Evolutionary conservation across 2,329 filamentous ascomycete species (phyloP), one percentile per base, ranked within the genome.

Genomic region (Fusarium subtropicale): DNA sequence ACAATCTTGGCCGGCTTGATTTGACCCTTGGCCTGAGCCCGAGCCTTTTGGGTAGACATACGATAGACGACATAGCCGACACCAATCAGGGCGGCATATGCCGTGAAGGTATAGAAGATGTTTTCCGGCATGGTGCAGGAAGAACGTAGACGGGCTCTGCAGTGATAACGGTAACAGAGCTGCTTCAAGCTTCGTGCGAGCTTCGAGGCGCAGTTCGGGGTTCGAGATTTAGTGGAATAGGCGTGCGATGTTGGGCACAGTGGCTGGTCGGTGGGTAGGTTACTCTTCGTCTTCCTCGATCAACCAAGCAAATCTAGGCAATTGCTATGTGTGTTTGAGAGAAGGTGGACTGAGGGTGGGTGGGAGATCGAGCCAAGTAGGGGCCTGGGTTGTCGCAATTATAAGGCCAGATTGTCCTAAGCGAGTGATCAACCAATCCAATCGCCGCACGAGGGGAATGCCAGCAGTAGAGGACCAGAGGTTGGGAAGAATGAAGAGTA

Each of bases 11-110:
- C 61, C 16, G 68, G 54, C 66, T 79, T 81, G 39, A 74, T 50
- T 44, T 75, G 66, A 9, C 72, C 66, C 30, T 65, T 64, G 36
- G 75, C 68, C 62, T 78, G 71, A 58, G 76, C 78, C 60, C 77
- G 78, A 56, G 72, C 71, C 66, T 77, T 76, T 60, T 76, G 73
- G 28, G 76, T 79, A n/a, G 79, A 79, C 16, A 79, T 56, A 7
- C 76, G 74, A 63, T 81, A 82, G 46, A 77, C 54, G 46, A 73
- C 68, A 64, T 78, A 79, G 63, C 79, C 79, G 42, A 81, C 34
- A 34, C 76, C 79, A 64, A 79, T 69, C 10, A 82, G 61, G 50
- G 80, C 64, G 66, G 76, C 77, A 61, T 82, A 82, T 52, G 77
- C 79, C 56, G 75, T 74, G 36, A 79, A 56, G 33, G 80, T 82